These are phyloP conservation scores for Tetrapisispora phaffii DNA, from an alignment of 805 yeast genomes.

Conservation along the genomic window DNA sequence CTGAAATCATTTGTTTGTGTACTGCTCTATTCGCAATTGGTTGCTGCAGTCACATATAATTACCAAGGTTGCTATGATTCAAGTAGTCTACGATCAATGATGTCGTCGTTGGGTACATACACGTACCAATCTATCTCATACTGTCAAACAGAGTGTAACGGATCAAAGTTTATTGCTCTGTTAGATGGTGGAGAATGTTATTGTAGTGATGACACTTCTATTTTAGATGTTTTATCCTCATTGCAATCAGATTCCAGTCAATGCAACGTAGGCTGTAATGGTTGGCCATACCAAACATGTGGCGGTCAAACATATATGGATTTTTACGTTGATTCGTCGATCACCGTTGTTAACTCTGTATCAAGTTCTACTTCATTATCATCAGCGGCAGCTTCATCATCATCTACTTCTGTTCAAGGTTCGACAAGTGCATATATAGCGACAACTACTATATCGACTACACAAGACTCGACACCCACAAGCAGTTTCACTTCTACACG, in stretches of 20 bases:
- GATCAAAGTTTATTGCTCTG: slow-evolving; percentile 41
- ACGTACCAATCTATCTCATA: slow-evolving; percentile 50
- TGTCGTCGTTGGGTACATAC: slow-evolving; percentile 37
- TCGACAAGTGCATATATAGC: slow-evolving; percentile 1
- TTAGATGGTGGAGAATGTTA: slow-evolving; percentile 49
- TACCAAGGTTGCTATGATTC: slow-evolving; percentile 31
- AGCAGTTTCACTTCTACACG: slow-evolving; percentile 7
- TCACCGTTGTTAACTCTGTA: neutral
- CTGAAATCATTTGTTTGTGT: neutral
- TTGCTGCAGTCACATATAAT: slow-evolving; percentile 1
- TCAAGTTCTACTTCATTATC: neutral
- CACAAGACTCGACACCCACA: neutral
- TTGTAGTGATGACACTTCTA: slow-evolving; percentile 55
- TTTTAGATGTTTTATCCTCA: slow-evolving; percentile 20
- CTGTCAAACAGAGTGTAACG: slow-evolving; percentile 46
- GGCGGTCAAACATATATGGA: slow-evolving; percentile 47
- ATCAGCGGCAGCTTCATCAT: slow-evolving; percentile 4
- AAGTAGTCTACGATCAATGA: slow-evolving; percentile 16
- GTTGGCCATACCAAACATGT: slow-evolving; percentile 54
- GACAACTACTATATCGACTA: slow-evolving; percentile 1
- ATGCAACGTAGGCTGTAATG: slow-evolving; percentile 45
- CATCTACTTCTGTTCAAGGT: neutral
- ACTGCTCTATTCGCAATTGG: neutral
- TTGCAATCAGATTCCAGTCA: slow-evolving; percentile 29
- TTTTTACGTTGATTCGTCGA: slow-evolving; percentile 35